Evolutionary conservation across 495 filamentous ascomycete species (phyloP).

Genomic region (Neurospora pannonica): DNA sequence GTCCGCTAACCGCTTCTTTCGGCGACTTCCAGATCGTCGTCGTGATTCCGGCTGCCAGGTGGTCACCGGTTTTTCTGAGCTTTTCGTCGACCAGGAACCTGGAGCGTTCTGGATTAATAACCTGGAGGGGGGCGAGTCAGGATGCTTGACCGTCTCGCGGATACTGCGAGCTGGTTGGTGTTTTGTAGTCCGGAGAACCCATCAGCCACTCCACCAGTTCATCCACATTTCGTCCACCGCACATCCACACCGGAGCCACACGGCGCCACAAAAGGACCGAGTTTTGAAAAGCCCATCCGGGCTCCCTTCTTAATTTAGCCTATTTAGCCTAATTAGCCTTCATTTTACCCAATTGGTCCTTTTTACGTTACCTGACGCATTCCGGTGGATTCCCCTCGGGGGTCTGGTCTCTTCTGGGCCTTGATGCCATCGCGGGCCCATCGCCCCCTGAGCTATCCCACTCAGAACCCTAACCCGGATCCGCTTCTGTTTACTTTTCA

Average conservation of each 20-base stretch:
- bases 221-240: slow-evolving; percentile 12
- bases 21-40: neutral
- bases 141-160: neutral
- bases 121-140: neutral
- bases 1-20: neutral
- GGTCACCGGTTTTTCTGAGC: neutral
- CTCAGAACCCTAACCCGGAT: neutral
- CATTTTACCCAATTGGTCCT: neutral
- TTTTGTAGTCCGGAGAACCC: neutral
- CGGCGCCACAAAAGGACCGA: slow-evolving; percentile 1
- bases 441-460: neutral
- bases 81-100: neutral
- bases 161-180: neutral
- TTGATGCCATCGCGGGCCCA: neutral
- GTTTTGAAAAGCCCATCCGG: neutral
- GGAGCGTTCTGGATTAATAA: neutral
- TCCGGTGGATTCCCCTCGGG: neutral
- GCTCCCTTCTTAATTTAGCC: neutral
- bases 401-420: neutral
- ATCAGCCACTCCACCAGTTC: slow-evolving; percentile 3
- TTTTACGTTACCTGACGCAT: neutral
- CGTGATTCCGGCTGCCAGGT: neutral
- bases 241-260: slow-evolving; percentile 6
- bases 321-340: slow-evolving; percentile 1
- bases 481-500: neutral